Conservation (phyloP, 148 eudicot genomes). For the Limonium bicolor region DNA sequence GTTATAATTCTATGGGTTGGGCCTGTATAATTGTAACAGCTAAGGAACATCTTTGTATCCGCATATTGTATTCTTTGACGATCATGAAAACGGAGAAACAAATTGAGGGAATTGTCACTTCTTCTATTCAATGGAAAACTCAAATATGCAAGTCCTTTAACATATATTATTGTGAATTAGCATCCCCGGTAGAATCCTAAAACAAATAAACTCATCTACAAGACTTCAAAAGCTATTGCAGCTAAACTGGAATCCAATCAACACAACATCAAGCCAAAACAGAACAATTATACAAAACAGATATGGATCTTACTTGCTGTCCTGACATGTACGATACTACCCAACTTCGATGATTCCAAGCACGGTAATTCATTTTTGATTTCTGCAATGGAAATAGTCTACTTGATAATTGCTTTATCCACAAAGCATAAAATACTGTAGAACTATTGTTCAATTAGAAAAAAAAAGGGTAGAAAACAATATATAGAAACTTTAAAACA, state of each 20-base stretch:
- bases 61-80: too few relatives aligned
- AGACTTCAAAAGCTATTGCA: background rate
- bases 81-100: too few relatives aligned
- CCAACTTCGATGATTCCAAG: conserved; percentile 88
- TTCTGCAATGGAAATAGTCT: conserved; percentile 28
- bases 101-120: too few relatives aligned
- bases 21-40: background rate
- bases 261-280: background rate
- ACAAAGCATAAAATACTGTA: background rate
- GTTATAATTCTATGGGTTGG: too few relatives aligned
- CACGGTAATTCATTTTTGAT: conserved; percentile 90
- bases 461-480: background rate
- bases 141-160: too few relatives aligned
- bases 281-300: background rate
- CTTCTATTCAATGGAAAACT: background rate
- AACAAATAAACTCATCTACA: background rate
- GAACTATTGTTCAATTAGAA: background rate
- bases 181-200: too few relatives aligned
- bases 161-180: too few relatives aligned
- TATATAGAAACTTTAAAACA: background rate
- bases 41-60: background rate
- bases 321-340: conserved; percentile 55
- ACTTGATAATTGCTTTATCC: background rate
- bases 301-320: conserved; percentile 37
- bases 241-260: background rate